phyloP scores from a whole-genome alignment of 768 basidiomycete species.

The Clathrus columnatus region DNA sequence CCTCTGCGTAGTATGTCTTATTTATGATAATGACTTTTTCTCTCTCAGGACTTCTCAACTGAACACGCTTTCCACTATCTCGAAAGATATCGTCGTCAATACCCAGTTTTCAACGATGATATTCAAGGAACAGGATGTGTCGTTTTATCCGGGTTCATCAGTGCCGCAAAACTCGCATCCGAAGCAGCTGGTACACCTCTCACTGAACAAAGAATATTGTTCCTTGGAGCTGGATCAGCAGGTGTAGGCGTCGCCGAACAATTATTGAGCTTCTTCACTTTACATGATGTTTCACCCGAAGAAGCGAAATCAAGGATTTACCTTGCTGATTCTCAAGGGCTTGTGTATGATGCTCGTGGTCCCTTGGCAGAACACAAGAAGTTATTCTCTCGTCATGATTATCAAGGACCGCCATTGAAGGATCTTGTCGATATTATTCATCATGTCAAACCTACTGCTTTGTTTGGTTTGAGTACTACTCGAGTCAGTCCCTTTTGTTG shows the following conservation, averaged over 20 bases:
- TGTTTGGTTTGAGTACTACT: constrained; percentile 85
- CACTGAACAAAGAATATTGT: constrained; percentile 73
- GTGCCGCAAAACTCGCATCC: constrained; percentile 72
- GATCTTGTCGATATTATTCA: constrained; percentile 70
- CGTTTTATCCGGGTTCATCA: constrained; percentile 82
- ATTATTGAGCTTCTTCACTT: constrained; percentile 79
- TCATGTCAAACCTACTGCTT: constrained; percentile 78
- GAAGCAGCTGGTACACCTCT: constrained; percentile 61
- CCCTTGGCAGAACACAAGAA: constrained; percentile 78
- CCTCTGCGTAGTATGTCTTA: neutral
- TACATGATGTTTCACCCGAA: constrained; percentile 66
- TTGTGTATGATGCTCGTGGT: constrained; percentile 70
- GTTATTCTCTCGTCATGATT: constrained; percentile 80
- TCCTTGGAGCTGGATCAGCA: constrained; percentile 88
- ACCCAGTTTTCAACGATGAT: constrained; percentile 84
- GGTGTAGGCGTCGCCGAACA: constrained; percentile 91
- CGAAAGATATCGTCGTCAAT: constrained; percentile 62
- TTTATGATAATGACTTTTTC: constrained; percentile 1
- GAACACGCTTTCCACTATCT: constrained; percentile 87
- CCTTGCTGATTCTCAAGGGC: constrained; percentile 79
- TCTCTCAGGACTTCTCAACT: constrained; percentile 76
- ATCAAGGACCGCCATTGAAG: constrained; percentile 65
- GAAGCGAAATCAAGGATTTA: constrained; percentile 73
- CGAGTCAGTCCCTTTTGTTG: constrained; percentile 29
- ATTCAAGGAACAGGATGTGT: constrained; percentile 90